Conservation (phyloP, 371 early-diverging fungal species). For the Rhizopus delemar region DNA sequence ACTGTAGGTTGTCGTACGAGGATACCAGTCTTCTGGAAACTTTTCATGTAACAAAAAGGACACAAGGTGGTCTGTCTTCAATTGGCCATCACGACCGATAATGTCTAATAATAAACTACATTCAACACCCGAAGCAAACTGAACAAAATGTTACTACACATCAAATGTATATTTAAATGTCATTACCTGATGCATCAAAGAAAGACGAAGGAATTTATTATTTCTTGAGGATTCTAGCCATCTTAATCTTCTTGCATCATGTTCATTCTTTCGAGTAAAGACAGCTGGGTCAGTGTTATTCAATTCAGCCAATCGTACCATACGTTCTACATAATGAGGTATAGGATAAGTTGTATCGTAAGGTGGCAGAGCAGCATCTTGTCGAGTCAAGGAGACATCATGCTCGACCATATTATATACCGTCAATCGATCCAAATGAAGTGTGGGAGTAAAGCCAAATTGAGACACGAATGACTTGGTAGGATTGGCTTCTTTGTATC, state of each 20-base stretch:
- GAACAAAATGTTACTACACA: not conserved
- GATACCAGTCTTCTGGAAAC: slow-evolving; percentile 42
- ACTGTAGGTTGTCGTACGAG: slow-evolving; percentile 14
- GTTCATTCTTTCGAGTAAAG: slow-evolving; percentile 24
- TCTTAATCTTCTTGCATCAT: slow-evolving; percentile 25
- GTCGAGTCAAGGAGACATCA: slow-evolving; percentile 41
- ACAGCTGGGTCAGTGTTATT: slow-evolving; percentile 2
- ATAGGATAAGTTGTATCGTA: slow-evolving; percentile 8
- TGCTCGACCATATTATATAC: slow-evolving; percentile 35
- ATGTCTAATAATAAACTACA: slow-evolving; percentile 33
- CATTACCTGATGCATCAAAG: slow-evolving; percentile 30
- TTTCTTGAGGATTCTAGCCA: slow-evolving; percentile 30
- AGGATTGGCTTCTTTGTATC: slow-evolving; percentile 17
- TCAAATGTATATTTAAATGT: not conserved
- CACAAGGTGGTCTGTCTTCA: slow-evolving; percentile 29
- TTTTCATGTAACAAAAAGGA: slow-evolving; percentile 35
- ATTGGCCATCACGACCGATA: slow-evolving; percentile 29
- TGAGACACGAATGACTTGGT: slow-evolving; percentile 11
- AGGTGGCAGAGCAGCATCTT: slow-evolving; percentile 22
- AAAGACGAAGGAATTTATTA: slow-evolving; percentile 21
- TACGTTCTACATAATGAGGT: slow-evolving; percentile 21
- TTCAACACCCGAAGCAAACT: slow-evolving; percentile 33
- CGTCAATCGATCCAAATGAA: slow-evolving; percentile 33
- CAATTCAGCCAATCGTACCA: slow-evolving; percentile 9
- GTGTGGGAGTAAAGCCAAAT: slow-evolving; percentile 4